A percentile compares a stretch with the other conserved stretches of the same genome.
phyloP scores from a whole-genome alignment of 805 yeast genomes.

The Candida maltosa region DNA sequence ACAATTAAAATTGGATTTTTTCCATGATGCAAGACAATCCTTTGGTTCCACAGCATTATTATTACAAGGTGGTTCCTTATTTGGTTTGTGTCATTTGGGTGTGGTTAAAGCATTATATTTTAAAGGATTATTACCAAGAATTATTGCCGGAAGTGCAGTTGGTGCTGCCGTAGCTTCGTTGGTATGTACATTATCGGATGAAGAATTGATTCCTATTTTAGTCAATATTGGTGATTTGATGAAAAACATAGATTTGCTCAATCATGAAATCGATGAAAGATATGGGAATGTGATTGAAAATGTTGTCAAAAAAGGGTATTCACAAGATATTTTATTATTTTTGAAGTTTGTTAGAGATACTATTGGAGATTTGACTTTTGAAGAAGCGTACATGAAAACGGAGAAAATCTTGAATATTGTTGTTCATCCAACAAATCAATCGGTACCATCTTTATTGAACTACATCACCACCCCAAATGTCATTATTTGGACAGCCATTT shows the following conservation, averaged over 20 bases:
- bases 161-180: constrained; percentile 92
- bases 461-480: constrained; percentile 93
- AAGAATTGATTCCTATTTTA: constrained; percentile 53
- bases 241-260: constrained; percentile 43
- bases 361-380: constrained; percentile 85
- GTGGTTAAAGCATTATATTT: constrained; percentile 80
- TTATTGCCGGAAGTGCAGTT: constrained; percentile 87
- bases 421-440: constrained; percentile 72
- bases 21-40: constrained; percentile 81
- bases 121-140: constrained; percentile 74
- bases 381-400: constrained; percentile 82
- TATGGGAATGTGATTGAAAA: constrained; percentile 72
- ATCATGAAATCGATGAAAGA: constrained; percentile 54
- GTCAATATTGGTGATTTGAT: constrained; percentile 37
- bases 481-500: constrained; percentile 83
- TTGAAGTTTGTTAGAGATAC: constrained; percentile 72
- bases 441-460: constrained; percentile 73
- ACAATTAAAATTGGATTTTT: constrained; percentile 68
- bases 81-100: constrained; percentile 92
- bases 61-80: constrained; percentile 91
- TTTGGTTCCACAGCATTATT: constrained; percentile 89
- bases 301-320: constrained; percentile 74
- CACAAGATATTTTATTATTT: constrained; percentile 79
- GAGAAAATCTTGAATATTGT: constrained; percentile 80
- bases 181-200: constrained; percentile 69